These are phyloP conservation scores for Cystobasidium slooffiae DNA, from an alignment of 1,284 basidiomycete genomes.

Conservation along the genomic window DNA sequence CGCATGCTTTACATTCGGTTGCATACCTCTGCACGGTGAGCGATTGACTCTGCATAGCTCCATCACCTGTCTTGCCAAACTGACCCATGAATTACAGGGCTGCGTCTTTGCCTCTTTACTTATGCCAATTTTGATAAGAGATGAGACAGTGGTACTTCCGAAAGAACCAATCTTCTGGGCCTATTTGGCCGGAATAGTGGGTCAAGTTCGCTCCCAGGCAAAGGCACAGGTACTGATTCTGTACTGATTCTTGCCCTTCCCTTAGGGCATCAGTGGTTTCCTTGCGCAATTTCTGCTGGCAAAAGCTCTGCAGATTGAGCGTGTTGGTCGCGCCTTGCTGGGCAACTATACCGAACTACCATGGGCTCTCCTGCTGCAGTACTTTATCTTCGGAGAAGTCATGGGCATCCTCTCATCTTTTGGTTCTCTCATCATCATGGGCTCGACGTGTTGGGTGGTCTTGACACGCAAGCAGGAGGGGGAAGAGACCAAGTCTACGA, in stretches of 20 bases:
- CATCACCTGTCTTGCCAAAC: neutral
- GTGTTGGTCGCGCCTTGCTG: slow-evolving; percentile 1
- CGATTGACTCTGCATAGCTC: neutral
- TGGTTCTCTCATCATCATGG: slow-evolving; percentile 51
- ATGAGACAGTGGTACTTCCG: slow-evolving; percentile 47
- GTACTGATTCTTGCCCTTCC: neutral
- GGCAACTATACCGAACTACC: slow-evolving; percentile 5
- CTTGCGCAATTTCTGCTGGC: slow-evolving; percentile 49
- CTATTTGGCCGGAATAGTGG: slow-evolving; percentile 47
- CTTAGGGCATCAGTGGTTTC: slow-evolving; percentile 50
- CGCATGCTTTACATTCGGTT: slow-evolving; percentile 52
- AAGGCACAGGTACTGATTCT: neutral
- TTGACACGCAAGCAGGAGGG: slow-evolving; percentile 32
- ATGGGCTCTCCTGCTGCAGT: slow-evolving; percentile 48
- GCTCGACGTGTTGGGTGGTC: slow-evolving; percentile 50
- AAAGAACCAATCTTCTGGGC: slow-evolving; percentile 44
- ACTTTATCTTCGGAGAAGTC: slow-evolving; percentile 47
- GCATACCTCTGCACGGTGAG: slow-evolving; percentile 49
- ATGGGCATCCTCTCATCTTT: slow-evolving; percentile 50
- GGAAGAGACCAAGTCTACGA: too few species aligned
- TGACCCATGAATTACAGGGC: slow-evolving; percentile 8
- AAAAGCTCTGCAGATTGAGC: slow-evolving; percentile 47
- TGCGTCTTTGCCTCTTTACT: slow-evolving; percentile 15
- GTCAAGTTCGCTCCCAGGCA: slow-evolving; percentile 2
- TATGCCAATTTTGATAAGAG: slow-evolving; percentile 47